Evolutionary conservation across 2,329 filamentous ascomycete genomes (phyloP).

Genomic region (Emmonsia crescens): DNA sequence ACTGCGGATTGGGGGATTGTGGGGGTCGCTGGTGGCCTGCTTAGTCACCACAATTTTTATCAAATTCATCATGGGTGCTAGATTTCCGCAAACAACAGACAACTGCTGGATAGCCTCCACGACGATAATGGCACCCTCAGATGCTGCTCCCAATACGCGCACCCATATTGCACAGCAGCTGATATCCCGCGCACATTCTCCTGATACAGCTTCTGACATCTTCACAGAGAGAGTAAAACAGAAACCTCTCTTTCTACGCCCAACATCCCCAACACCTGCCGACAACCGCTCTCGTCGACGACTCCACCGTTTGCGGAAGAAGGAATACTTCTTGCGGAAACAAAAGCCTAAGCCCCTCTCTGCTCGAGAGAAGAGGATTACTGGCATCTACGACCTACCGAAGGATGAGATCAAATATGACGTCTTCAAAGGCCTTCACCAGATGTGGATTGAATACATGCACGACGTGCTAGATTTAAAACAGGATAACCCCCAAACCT

Average conservation of each 20-base stretch:
- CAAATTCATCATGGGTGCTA: no score
- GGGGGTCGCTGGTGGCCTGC: background rate
- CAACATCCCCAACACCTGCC: conserved; percentile 56
- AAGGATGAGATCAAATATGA: conserved; percentile 58
- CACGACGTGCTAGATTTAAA: conserved; percentile 60
- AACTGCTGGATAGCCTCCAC: background rate
- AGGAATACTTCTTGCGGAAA: conserved; percentile 36
- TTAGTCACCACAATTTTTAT: background rate
- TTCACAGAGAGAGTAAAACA: conserved; percentile 74
- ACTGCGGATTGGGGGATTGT: no score
- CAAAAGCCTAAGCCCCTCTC: conserved; percentile 60
- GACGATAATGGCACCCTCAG: conserved; percentile 1
- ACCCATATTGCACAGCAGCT: conserved; percentile 49
- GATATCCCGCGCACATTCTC: conserved; percentile 67
- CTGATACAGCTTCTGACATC: conserved; percentile 58
- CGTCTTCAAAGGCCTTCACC: conserved; percentile 66
- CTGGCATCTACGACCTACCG: conserved; percentile 65
- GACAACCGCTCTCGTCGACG: conserved; percentile 45
- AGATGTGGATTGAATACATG: conserved; percentile 76
- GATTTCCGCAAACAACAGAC: background rate
- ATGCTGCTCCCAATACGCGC: conserved; percentile 10
- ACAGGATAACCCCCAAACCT: conserved; percentile 11
- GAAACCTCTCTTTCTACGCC: conserved; percentile 67
- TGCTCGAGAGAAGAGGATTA: conserved; percentile 61
- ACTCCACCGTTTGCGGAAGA: conserved; percentile 37